phyloP scores from a whole-genome alignment of 1,139 yeast genomes.

The Casaregolazyma suthepensis region DNA sequence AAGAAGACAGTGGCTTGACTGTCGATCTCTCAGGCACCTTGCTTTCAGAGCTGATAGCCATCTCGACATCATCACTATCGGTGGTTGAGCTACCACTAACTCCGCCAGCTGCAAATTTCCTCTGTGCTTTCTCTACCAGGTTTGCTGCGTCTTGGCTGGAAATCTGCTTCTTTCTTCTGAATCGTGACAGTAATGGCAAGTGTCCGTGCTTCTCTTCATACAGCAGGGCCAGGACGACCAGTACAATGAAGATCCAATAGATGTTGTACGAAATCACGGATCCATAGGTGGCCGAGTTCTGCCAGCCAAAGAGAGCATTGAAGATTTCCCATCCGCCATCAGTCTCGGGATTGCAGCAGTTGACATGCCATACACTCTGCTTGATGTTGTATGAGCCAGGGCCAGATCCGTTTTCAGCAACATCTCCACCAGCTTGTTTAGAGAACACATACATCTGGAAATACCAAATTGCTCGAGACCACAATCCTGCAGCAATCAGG shows the following conservation, averaged over 20 bases:
- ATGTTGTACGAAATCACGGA: constrained; percentile 71
- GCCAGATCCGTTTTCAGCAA: constrained; percentile 84
- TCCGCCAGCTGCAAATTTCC: background rate
- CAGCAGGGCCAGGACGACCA: constrained; percentile 44
- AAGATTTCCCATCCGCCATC: constrained; percentile 93
- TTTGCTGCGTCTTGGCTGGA: constrained; percentile 1
- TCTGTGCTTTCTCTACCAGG: constrained; percentile 2
- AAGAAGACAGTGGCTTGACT: background rate
- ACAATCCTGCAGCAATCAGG: constrained; percentile 82
- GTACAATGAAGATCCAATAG: constrained; percentile 69
- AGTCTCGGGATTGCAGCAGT: constrained; percentile 87
- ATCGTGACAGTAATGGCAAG: constrained; percentile 24
- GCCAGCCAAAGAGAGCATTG: constrained; percentile 94
- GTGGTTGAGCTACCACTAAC: background rate
- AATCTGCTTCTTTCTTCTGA: constrained; percentile 20
- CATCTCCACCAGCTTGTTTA: constrained; percentile 75
- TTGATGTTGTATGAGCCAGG: constrained; percentile 90
- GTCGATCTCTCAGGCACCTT: background rate
- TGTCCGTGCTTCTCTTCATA: constrained; percentile 51
- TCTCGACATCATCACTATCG: background rate
- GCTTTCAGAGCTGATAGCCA: background rate
- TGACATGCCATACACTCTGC: constrained; percentile 88
- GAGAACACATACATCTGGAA: constrained; percentile 67
- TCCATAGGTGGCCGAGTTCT: constrained; percentile 91
- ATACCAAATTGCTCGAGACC: constrained; percentile 89